Evolutionary conservation across 805 yeast genomes (phyloP), one percentile per base, ranked within the genome.

Genomic region (Ogataea ramenticola): DNA sequence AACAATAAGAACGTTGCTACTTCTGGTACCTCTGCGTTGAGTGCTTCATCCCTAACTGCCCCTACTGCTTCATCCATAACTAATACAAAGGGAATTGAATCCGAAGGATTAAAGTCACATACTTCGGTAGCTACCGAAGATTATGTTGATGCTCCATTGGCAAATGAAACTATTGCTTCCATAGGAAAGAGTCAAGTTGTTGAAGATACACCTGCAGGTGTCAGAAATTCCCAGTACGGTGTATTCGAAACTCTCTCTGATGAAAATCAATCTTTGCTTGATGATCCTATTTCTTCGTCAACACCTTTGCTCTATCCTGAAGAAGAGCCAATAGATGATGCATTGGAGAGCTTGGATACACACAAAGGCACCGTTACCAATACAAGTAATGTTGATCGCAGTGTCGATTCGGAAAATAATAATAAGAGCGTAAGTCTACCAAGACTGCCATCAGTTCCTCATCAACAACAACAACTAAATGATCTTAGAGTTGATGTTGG

Each of bases 161-260:
- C 54, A 12, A 43, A 43, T 29, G 50, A 49, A 40, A 49, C 46
- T 15, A 30, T 36, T 20, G 31, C 35, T 27, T 46, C 40, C 16
- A 11, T 36, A 17, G 42, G 22, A 21, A 46, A 46, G 8, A 39
- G 43, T 19, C 35, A 42, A 16, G 42, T 42, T 17, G 30, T 48
- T n/a, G 48, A 41, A 24, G 50, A 42, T 17, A 45, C 49, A 17
- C 47, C 48, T 4, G 26, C 44, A 14, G 41, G 55, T 17, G 36
- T 42, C 6, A 53, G 58, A 24, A 8, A 32, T 3, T 41, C 43
- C 3, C 57, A 55, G 36, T 36, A 52, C 32, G 60, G 52, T 19
- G 43, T 49, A 16, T 49, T 47, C 30, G 55, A 54, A 39, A 40
- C 49, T 17, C 48, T 46, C 3, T 45, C 51, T 7, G 46, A 39